These are phyloP conservation scores for Priceomyces melissophilus DNA, from an alignment of 805 yeast species.

Conservation along the genomic window DNA sequence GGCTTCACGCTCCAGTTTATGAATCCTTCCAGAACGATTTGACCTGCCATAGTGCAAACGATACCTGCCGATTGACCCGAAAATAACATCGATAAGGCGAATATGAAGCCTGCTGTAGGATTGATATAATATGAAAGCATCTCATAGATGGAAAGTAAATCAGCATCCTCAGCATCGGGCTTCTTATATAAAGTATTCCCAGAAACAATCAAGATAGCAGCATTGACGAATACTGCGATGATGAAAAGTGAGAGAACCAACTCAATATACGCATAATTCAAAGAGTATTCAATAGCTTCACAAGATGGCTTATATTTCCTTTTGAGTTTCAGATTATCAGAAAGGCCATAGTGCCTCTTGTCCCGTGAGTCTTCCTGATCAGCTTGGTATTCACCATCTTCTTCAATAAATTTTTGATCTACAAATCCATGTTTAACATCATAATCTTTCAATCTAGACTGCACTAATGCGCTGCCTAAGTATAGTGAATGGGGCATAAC, in stretches of 20 bases:
- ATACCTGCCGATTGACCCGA: slow-evolving; percentile 48
- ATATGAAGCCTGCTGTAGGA: slow-evolving; percentile 43
- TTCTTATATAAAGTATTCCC: slow-evolving; percentile 39
- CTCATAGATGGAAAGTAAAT: slow-evolving; percentile 41
- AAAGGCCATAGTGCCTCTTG: slow-evolving; percentile 8
- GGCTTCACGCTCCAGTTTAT: slow-evolving; percentile 43
- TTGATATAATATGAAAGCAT: slow-evolving; percentile 42
- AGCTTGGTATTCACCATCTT: slow-evolving; percentile 8
- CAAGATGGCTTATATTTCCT: slow-evolving; percentile 39
- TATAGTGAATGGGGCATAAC: slow-evolving; percentile 47
- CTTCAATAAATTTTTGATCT: slow-evolving; percentile 2
- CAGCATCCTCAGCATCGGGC: slow-evolving; percentile 46
- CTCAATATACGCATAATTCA: slow-evolving; percentile 38
- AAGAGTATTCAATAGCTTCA: slow-evolving; percentile 39
- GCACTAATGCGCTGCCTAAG: slow-evolving; percentile 44
- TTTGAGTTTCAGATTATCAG: slow-evolving; percentile 28
- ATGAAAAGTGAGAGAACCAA: slow-evolving; percentile 37
- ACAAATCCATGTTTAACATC: slow-evolving; percentile 31
- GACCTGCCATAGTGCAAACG: slow-evolving; percentile 49
- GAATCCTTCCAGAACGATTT: slow-evolving; percentile 44
- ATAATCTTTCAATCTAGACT: slow-evolving; percentile 40
- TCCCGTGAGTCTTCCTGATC: slow-evolving; percentile 12
- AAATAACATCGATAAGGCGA: slow-evolving; percentile 44
- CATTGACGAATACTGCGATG: slow-evolving; percentile 43
- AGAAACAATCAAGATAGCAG: slow-evolving; percentile 45